Percentiles rank a stretch among this genome's conserved stretches.
These are phyloP conservation scores for Phylloporus sp. DNA, from an alignment of 768 basidiomycete genomes.

Conservation along the genomic window DNA sequence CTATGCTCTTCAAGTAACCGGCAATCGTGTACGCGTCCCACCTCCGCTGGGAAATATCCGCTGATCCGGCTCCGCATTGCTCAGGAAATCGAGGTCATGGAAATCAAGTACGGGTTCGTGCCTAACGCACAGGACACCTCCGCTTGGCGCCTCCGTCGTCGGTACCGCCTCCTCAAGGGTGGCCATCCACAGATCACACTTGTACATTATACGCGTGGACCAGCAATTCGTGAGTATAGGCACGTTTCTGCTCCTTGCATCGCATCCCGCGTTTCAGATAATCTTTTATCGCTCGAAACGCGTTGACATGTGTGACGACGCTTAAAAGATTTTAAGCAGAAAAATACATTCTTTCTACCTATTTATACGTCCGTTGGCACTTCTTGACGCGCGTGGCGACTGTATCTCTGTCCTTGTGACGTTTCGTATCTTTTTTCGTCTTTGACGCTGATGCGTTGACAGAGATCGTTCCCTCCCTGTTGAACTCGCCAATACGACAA, in stretches of 20 bases:
- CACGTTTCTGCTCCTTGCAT: not conserved
- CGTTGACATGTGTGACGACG: not conserved
- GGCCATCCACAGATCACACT: slow-evolving; percentile 71
- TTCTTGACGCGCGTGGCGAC: not conserved
- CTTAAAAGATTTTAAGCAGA: not conserved
- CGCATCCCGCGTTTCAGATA: slow-evolving; percentile 18
- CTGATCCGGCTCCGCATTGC: not conserved
- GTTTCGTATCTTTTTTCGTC: slow-evolving; percentile 8
- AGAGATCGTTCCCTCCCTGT: slow-evolving; percentile 59
- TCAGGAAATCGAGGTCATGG: slow-evolving; percentile 75
- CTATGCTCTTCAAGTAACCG: slow-evolving; percentile 45
- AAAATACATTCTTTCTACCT: not conserved
- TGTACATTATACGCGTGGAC: slow-evolving; percentile 72
- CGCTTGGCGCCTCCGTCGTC: slow-evolving; percentile 67
- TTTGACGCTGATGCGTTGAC: slow-evolving; percentile 2
- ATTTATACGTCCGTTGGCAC: not conserved
- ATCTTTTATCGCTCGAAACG: slow-evolving; percentile 7
- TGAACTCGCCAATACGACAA: slow-evolving; percentile 58
- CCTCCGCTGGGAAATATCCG: not conserved
- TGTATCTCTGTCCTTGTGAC: not conserved
- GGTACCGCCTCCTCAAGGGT: slow-evolving; percentile 70
- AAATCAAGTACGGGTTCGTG: slow-evolving; percentile 74
- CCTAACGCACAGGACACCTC: slow-evolving; percentile 56
- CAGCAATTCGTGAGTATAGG: slow-evolving; percentile 50
- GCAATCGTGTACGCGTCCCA: slow-evolving; percentile 48